Conservation (phyloP, 495 filamentous ascomycete genomes). For the Xylaria venustula region DNA sequence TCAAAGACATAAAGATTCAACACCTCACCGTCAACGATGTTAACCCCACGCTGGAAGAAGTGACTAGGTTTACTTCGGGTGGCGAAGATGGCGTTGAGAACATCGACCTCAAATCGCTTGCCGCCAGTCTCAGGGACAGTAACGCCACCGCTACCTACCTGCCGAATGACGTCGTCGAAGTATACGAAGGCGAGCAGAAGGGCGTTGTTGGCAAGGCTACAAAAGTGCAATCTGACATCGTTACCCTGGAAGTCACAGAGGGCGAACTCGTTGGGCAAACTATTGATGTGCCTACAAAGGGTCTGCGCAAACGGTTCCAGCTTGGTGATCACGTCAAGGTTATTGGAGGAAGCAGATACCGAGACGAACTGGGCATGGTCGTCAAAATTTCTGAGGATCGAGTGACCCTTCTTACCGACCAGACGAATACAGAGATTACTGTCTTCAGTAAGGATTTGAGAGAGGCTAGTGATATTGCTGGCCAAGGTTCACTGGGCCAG, state of each 20-base stretch:
- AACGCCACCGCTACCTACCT: constrained; percentile 77
- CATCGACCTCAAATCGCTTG: constrained; percentile 85
- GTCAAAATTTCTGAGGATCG: constrained; percentile 86
- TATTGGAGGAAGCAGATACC: constrained; percentile 88
- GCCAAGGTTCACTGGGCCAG: constrained; percentile 72
- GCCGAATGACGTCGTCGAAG: constrained; percentile 89
- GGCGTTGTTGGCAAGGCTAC: constrained; percentile 82
- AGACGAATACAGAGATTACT: constrained; percentile 87
- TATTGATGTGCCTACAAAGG: constrained; percentile 90
- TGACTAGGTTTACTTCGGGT: constrained; percentile 85
- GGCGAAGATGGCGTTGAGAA: constrained; percentile 90
- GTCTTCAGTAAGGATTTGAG: constrained; percentile 97
- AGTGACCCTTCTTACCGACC: constrained; percentile 88
- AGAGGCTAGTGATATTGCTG: constrained; percentile 86
- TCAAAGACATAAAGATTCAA: constrained; percentile 91
- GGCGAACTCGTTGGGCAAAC: constrained; percentile 78
- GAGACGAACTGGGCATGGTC: constrained; percentile 95
- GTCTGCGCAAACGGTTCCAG: constrained; percentile 88
- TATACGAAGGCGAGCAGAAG: constrained; percentile 94
- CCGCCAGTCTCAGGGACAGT: constrained; percentile 78
- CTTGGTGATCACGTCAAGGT: constrained; percentile 98
- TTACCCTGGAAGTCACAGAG: constrained; percentile 82
- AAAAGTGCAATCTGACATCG: constrained; percentile 87
- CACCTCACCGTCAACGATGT: constrained; percentile 80
- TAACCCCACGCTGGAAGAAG: constrained; percentile 91